Conservation (phyloP, 257 asterid species). For the Ilex aquifolium region DNA sequence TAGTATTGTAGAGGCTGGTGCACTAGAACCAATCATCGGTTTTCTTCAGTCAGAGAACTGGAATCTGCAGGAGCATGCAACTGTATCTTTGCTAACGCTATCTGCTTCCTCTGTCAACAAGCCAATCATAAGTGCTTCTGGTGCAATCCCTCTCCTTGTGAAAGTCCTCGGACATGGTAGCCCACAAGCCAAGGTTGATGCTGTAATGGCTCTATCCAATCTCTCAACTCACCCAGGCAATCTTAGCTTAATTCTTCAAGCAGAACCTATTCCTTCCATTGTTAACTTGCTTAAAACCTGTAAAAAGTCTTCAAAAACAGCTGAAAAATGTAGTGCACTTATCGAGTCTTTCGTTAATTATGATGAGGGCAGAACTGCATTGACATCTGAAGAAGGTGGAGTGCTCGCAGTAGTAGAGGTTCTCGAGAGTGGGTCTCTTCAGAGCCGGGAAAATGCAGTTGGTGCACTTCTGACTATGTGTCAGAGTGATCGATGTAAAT, state of each 20-base stretch:
- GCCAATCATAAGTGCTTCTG: constrained; percentile 72
- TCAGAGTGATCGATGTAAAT: constrained; percentile 61
- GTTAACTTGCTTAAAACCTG: constrained; percentile 59
- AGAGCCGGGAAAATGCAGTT: constrained; percentile 84
- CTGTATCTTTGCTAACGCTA: constrained; percentile 77
- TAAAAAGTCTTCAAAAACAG: constrained; percentile 61
- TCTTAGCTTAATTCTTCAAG: constrained; percentile 42
- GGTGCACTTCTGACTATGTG: constrained; percentile 82
- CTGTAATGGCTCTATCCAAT: constrained; percentile 87
- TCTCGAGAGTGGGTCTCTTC: constrained; percentile 70
- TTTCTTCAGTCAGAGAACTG: constrained; percentile 62
- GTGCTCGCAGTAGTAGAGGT: constrained; percentile 86
- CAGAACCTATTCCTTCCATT: constrained; percentile 60
- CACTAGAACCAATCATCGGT: constrained; percentile 58
- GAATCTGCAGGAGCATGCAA: constrained; percentile 70
- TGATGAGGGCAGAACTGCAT: constrained; percentile 68
- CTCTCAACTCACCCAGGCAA: constrained; percentile 64
- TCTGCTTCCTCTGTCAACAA: constrained; percentile 85
- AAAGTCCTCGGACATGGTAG: constrained; percentile 42
- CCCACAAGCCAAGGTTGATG: constrained; percentile 69
- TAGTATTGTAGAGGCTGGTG: constrained; percentile 70
- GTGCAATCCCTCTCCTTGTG: constrained; percentile 81
- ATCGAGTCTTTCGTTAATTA: constrained; percentile 58
- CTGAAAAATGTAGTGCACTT: constrained; percentile 70
- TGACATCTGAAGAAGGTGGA: constrained; percentile 82